Percentiles rank a stretch among this genome's conserved stretches.
These are phyloP conservation scores for Pulveroboletus sp. DNA, from an alignment of 1,284 basidiomycete species.

Conservation along the genomic window DNA sequence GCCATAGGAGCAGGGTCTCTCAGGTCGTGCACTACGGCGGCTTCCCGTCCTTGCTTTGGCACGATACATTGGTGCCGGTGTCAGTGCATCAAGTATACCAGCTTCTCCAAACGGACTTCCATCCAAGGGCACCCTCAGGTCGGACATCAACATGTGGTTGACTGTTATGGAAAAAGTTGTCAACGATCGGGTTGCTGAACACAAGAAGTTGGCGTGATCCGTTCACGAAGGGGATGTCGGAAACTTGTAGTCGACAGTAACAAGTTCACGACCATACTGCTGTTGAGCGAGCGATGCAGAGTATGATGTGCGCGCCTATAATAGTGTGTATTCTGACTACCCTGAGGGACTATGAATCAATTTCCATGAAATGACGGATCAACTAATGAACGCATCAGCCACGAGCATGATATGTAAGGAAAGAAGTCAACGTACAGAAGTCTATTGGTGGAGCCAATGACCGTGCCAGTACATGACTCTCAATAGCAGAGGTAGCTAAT, in stretches of 20 bases:
- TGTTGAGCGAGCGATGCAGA: background rate
- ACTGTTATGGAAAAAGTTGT: constrained; percentile 79
- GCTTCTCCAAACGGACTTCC: constrained; percentile 12
- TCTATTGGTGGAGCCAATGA: constrained; percentile 15
- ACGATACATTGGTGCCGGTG: constrained; percentile 65
- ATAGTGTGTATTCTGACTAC: constrained; percentile 9
- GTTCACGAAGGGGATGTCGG: background rate
- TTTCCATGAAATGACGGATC: constrained; percentile 28
- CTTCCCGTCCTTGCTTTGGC: constrained; percentile 92
- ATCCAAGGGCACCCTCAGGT: constrained; percentile 28
- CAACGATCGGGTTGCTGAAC: constrained; percentile 52
- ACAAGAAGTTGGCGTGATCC: constrained; percentile 38
- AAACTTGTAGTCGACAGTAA: background rate
- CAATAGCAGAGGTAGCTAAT: constrained; percentile 4
- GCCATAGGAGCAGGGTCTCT: constrained; percentile 69
- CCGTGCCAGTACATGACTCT: background rate
- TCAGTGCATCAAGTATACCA: constrained; percentile 17
- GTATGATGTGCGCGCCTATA: background rate
- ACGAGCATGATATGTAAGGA: background rate
- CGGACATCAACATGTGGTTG: constrained; percentile 66
- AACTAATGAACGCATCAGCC: constrained; percentile 21
- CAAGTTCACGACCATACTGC: background rate
- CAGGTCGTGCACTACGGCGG: constrained; percentile 86
- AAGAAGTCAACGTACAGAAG: constrained; percentile 28
- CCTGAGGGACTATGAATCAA: constrained; percentile 3